Base-by-base conservation (phyloP, 306 rosid genomes). In the Quercus rubra region DNA sequence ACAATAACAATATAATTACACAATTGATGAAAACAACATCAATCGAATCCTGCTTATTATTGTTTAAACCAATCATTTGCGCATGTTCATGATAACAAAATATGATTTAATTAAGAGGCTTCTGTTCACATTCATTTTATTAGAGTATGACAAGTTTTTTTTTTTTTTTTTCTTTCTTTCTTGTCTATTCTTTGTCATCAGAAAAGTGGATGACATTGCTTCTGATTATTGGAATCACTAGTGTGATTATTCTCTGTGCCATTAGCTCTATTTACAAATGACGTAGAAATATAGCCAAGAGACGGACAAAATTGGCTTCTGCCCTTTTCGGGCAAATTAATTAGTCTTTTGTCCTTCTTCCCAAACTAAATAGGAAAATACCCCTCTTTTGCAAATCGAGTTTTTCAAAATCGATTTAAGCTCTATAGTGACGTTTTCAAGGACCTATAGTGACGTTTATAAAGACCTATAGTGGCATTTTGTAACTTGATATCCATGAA, bases 191-290 rank as follows among this genome's bases (percentile, higher is more conserved):
- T 55, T 20, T 17, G 27, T 0, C 27, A 7, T 57, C 13, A 2
- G 10, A 57, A 57, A 23, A 23, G 11, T 19, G 21, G 27, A 2
- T 3, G 27, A 19, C 63, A 5, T 20, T 6, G 23, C 20, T 38
- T 38, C 43, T 38, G 43, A 38, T 38, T 38, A 38, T 38, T 38
- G 43, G 43, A 38, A 6, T 38, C 1, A 21, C 63, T 57, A 57
- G 27, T 68, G 3, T 15, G 57, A 9, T 54, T n/a, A 10, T 79
- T 31, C 46, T 82, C 38, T 35, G 82, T 79, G n/a, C 59, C 13
- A 74, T 67, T 25, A 20, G 68, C 52, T 59, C 70, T 21, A 20
- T 58, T 19, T 33, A 46, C 28, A 4, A 73, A 1, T 27, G 82
- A 66, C 73, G 63, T 27, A 77, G 28, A 46, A 80, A 73, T 30